Evolutionary conservation across 1,284 basidiomycete species (phyloP), one percentile per base, ranked within the genome.

Genomic region (Apiotrichum sp.): DNA sequence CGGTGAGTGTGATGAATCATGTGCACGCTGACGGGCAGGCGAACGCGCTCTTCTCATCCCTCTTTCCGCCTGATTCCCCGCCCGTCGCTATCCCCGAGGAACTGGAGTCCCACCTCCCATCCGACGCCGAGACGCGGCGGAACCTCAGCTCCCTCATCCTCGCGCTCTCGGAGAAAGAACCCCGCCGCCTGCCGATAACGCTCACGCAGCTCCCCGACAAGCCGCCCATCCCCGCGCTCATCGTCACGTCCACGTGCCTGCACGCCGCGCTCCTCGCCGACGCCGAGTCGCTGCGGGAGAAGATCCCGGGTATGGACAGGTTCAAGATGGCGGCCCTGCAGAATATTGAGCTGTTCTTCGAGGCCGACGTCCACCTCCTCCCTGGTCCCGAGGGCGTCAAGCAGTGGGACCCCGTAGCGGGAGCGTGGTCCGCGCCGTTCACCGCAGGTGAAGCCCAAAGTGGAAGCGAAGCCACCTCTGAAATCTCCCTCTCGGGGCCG

Each of bases 211-310:
- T 55, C 78, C 9, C 67, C 34, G 65, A 53, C 63, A 40, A 32
- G n/a, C 48, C 34, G 4, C 87, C 87, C 8, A 85, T 87, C n/a
- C 29, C 70, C 2, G 74, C 78, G 0, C 76, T 78, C 54, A 74
- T 81, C 34, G 78, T 81, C 41, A 69, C 76, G 29, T 80, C 79
- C 5, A 77, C 78, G 13, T 80, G 87, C 1, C 79, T 97, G n/a
- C 95, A 97, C 73, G 91, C 93, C 0, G 81, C 83, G 35, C 89
- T 97, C 59, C 80, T 98, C 39, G 79, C 83, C 62, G 85, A 89
- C 66, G 90, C 89, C 0, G 91, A 95, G 68, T 73, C 71, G 3
- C 80, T 97, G 48, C 83, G 93, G 14, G 68, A 78, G 2, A 66
- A 80, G 14, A 78, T 87, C 40, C 89, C 89, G 1, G 85, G 87